Conservation (phyloP, 371 early-diverging fungal genomes). For the Mucor velutinosus region DNA sequence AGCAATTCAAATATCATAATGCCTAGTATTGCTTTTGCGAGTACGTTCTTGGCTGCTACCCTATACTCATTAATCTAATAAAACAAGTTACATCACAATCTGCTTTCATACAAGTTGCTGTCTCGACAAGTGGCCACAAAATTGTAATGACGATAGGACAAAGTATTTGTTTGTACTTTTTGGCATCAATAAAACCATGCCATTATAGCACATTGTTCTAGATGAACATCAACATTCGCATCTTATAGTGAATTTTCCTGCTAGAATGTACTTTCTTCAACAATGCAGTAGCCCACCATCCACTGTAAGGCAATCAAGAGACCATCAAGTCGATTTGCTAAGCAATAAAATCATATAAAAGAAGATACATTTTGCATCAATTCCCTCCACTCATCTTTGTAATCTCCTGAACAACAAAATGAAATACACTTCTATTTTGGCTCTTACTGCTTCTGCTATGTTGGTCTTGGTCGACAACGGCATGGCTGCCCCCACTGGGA, state of each 20-base stretch:
- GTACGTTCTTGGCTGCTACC: background rate
- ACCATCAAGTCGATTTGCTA: background rate
- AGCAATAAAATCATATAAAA: background rate
- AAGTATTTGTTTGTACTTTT: background rate
- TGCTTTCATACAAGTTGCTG: background rate
- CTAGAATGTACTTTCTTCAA: background rate
- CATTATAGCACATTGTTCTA: background rate
- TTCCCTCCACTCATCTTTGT: background rate
- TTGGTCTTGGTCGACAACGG: background rate
- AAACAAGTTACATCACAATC: background rate
- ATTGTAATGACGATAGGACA: background rate
- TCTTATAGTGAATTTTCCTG: background rate
- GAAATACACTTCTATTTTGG: background rate
- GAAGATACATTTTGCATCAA: background rate
- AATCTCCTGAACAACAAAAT: background rate
- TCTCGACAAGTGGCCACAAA: background rate
- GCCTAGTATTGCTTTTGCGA: background rate
- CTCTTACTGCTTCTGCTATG: background rate
- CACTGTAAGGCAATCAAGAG: background rate
- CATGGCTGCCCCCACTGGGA: background rate
- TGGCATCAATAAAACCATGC: background rate
- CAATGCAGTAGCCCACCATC: background rate
- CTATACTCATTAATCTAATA: background rate
- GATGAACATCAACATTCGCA: background rate
- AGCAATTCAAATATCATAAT: background rate